Evolutionary conservation across 1,139 yeast genomes (phyloP).

Genomic region (Kodamaea derodonti): DNA sequence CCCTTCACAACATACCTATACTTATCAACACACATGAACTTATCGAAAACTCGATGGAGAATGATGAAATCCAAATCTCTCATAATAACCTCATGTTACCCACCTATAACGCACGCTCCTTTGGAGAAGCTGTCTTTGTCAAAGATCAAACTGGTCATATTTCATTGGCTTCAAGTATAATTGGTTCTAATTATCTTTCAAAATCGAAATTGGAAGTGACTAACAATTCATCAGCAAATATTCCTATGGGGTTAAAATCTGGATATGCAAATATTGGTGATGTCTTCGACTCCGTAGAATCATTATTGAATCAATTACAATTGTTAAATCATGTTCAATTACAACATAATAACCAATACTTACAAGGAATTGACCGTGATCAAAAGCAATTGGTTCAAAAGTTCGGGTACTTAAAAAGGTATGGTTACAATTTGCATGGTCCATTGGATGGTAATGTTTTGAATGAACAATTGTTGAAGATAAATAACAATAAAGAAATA

Average conservation of each 20-base stretch:
- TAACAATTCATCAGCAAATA: slow-evolving; percentile 9
- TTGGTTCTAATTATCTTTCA: slow-evolving; percentile 30
- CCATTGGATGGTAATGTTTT: slow-evolving; percentile 20
- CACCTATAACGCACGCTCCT: slow-evolving; percentile 30
- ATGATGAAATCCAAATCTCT: slow-evolving; percentile 29
- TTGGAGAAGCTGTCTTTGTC: slow-evolving; percentile 33
- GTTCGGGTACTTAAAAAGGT: slow-evolving; percentile 27
- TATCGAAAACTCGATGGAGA: slow-evolving; percentile 6
- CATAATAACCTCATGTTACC: slow-evolving; percentile 40
- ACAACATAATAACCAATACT: slow-evolving; percentile 8
- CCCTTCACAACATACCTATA: slow-evolving; percentile 25
- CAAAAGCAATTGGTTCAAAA: slow-evolving; percentile 10
- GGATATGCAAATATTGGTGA: slow-evolving; percentile 29
- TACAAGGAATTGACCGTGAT: slow-evolving; percentile 5
- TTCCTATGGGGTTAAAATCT: slow-evolving; percentile 24
- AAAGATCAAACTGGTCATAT: slow-evolving; percentile 34
- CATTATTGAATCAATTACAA: slow-evolving; percentile 39
- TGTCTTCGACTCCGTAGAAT: slow-evolving; percentile 21
- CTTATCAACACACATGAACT: slow-evolving; percentile 20
- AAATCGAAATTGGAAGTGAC: slow-evolving; percentile 11
- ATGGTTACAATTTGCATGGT: slow-evolving; percentile 36
- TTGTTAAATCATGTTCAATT: slow-evolving; percentile 25
- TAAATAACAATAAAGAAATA: slow-evolving; percentile 16
- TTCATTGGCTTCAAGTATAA: slow-evolving; percentile 30
- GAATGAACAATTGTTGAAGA: slow-evolving; percentile 13